These are phyloP conservation scores for Acanthamoeba castellanii DNA, from an alignment of 208 protist genomes.

Conservation along the genomic window DNA sequence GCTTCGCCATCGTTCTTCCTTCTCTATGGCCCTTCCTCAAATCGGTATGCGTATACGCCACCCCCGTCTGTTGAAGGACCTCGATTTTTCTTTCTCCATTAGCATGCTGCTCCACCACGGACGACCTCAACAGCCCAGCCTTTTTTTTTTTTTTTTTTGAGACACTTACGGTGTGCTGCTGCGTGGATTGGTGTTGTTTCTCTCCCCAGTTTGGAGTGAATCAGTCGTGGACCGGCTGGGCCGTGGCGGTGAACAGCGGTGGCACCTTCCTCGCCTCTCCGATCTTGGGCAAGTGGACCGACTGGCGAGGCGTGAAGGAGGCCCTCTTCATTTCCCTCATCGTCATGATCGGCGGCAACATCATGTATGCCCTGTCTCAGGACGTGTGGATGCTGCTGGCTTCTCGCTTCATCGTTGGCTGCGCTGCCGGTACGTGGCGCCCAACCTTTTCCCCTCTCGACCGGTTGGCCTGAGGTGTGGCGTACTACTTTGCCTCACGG, in stretches of 20 bases:
- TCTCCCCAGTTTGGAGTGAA: constrained; percentile 39
- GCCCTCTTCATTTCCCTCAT: constrained; percentile 58
- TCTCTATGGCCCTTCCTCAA: constrained; percentile 69
- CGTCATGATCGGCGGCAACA: constrained; percentile 68
- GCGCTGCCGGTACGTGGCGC: constrained; percentile 35
- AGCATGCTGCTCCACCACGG: too few relatives aligned
- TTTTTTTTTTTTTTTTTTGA: too few relatives aligned
- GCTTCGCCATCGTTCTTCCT: constrained; percentile 71
- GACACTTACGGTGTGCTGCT: too few relatives aligned
- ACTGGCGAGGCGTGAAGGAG: constrained; percentile 48
- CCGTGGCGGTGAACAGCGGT: constrained; percentile 38
- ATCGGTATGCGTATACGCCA: neutral
- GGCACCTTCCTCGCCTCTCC: constrained; percentile 65
- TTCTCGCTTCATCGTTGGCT: constrained; percentile 71
- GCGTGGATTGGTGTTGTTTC: too few relatives aligned
- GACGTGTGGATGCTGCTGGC: constrained; percentile 45
- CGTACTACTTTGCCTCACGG: too few relatives aligned
- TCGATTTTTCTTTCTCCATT: too few relatives aligned
- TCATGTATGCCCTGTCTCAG: constrained; percentile 24
- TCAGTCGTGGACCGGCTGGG: constrained; percentile 15
- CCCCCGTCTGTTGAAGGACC: neutral
- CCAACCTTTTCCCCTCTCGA: neutral
- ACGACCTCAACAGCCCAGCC: too few relatives aligned
- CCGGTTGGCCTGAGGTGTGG: too few relatives aligned
- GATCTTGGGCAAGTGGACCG: constrained; percentile 69